Conservation (phyloP, 2,329 filamentous ascomycete species). For the Phialophora chinensis region DNA sequence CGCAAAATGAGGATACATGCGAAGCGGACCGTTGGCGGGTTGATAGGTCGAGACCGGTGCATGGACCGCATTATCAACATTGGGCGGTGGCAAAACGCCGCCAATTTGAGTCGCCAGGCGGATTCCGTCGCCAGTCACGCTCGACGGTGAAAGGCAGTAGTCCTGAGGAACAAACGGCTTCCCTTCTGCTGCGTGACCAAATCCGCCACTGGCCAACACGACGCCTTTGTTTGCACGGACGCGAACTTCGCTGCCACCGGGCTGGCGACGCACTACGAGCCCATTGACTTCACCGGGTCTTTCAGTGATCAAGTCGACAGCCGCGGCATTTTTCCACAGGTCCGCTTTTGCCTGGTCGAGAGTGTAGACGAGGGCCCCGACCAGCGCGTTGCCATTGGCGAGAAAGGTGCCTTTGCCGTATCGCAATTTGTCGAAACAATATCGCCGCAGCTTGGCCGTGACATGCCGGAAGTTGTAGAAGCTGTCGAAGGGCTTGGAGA, state of each 20-base stretch:
- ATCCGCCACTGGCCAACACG: conserved; percentile 47
- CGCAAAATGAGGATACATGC: conserved; percentile 42
- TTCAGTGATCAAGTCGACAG: neutral
- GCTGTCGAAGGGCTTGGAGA: conserved; percentile 17
- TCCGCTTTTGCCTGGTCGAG: conserved; percentile 10
- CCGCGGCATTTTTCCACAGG: conserved; percentile 24
- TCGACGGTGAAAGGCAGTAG: conserved; percentile 39
- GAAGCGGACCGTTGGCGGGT: conserved; percentile 37
- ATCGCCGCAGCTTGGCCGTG: conserved; percentile 14
- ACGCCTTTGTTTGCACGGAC: conserved; percentile 43
- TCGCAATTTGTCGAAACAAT: conserved; percentile 8
- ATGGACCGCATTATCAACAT: conserved; percentile 45
- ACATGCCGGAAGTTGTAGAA: conserved; percentile 17
- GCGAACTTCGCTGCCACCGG: conserved; percentile 33
- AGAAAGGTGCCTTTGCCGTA: conserved; percentile 24
- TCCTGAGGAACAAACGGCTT: conserved; percentile 38
- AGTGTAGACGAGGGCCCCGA: conserved; percentile 22
- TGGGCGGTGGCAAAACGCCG: conserved; percentile 37
- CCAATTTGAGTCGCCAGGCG: conserved; percentile 42
- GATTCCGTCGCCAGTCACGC: conserved; percentile 41
- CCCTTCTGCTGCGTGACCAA: conserved; percentile 37
- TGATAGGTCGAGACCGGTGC: conserved; percentile 14
- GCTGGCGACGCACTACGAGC: neutral
- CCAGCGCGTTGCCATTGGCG: conserved; percentile 24
- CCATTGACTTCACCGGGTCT: no score